Percentiles rank a stretch among this genome's conserved stretches.
Evolutionary conservation across 805 yeast species (phyloP).

Genomic region (Teunomyces gatunensis): DNA sequence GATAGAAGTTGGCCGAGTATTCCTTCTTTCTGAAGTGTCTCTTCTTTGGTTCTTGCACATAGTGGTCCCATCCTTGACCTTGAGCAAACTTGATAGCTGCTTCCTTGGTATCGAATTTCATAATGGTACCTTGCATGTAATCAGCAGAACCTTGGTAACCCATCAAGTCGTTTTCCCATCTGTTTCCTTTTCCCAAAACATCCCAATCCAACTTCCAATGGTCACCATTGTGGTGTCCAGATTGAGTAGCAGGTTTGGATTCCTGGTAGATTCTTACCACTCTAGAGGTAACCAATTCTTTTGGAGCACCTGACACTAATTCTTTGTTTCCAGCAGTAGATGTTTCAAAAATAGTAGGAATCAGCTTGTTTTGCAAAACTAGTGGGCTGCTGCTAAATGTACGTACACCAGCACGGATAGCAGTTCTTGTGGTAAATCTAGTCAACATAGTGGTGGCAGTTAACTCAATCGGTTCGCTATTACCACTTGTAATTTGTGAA

Average conservation of each 20-base stretch:
- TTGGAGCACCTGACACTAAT: constrained; percentile 74
- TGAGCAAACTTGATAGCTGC: constrained; percentile 77
- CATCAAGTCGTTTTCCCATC: constrained; percentile 89
- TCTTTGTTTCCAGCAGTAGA: constrained; percentile 45
- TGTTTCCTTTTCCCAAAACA: constrained; percentile 66
- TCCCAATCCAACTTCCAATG: constrained; percentile 86
- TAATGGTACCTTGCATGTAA: constrained; percentile 74
- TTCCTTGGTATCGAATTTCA: constrained; percentile 72
- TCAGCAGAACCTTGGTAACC: constrained; percentile 82
- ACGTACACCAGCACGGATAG: constrained; percentile 17
- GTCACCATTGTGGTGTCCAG: constrained; percentile 54
- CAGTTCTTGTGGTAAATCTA: constrained; percentile 19
- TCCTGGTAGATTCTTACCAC: constrained; percentile 75
- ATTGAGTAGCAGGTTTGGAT: constrained; percentile 79
- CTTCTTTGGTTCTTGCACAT: constrained; percentile 76
- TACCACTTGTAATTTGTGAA: constrained; percentile 9
- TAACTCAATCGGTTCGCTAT: constrained; percentile 1
- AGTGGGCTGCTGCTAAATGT: constrained; percentile 19
- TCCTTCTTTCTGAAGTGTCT: constrained; percentile 74
- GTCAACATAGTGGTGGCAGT: constrained; percentile 18
- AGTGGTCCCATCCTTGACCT: constrained; percentile 83
- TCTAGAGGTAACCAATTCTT: constrained; percentile 57
- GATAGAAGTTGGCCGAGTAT: constrained; percentile 69
- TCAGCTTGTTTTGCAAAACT: constrained; percentile 17
- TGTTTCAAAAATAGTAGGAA: constrained; percentile 21